phyloP scores from a whole-genome alignment of 371 early-diverging fungal genomes.

The Vavraia culicis region DNA sequence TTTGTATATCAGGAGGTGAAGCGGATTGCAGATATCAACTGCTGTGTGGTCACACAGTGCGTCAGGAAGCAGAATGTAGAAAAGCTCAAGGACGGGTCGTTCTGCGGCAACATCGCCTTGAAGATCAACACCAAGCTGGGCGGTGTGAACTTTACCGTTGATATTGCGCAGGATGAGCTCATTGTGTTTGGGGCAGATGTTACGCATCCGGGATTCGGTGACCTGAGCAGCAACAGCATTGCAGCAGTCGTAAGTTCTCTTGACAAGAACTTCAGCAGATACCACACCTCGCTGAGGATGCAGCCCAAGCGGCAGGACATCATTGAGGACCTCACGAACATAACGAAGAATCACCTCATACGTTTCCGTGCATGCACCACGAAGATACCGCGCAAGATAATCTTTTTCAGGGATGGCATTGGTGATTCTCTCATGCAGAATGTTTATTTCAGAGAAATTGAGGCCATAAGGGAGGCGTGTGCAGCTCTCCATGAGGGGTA shows the following conservation, averaged over 20 bases:
- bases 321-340: constrained; percentile 51
- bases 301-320: constrained; percentile 63
- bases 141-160: constrained; percentile 48
- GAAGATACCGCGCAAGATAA: constrained; percentile 53
- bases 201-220: constrained; percentile 47
- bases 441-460: constrained; percentile 55
- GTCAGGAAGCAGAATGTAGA: constrained; percentile 54
- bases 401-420: constrained; percentile 76
- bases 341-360: constrained; percentile 10
- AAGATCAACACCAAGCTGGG: constrained; percentile 70
- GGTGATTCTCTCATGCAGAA: constrained; percentile 64
- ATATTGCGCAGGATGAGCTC: constrained; percentile 47
- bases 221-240: constrained; percentile 52
- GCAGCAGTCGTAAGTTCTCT: constrained; percentile 65
- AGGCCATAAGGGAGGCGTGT: constrained; percentile 56
- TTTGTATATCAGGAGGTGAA: constrained; percentile 65
- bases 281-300: constrained; percentile 48
- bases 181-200: constrained; percentile 84
- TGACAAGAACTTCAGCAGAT: constrained; percentile 58
- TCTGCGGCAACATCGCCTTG: constrained; percentile 54
- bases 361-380: constrained; percentile 2
- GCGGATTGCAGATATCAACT: constrained; percentile 62
- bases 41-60: constrained; percentile 72
- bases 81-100: constrained; percentile 48
- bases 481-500: constrained; percentile 49